Percentiles rank a stretch among this genome's conserved stretches.
phyloP scores from a whole-genome alignment of 345 rosid genomes.

The Salix purpurea region DNA sequence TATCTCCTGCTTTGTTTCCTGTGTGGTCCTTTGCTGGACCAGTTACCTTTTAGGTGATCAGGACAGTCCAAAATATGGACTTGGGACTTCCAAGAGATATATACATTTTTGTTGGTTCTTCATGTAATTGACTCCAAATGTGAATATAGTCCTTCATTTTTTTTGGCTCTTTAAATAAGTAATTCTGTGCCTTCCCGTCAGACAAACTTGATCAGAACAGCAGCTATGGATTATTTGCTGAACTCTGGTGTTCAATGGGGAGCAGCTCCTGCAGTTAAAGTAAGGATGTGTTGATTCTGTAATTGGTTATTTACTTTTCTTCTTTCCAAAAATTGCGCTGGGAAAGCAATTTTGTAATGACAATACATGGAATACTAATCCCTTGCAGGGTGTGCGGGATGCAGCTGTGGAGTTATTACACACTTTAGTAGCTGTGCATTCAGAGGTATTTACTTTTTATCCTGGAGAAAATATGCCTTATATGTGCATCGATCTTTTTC shows the following conservation, averaged over 20 bases:
- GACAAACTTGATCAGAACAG: conserved; percentile 90
- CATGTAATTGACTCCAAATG: not conserved
- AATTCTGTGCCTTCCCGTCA: conserved; percentile 23
- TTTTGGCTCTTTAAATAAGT: not conserved
- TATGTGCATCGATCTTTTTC: not conserved
- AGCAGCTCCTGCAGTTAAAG: conserved; percentile 86
- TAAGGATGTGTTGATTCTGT: conserved; percentile 29
- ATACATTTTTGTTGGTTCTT: not conserved
- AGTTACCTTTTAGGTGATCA: not conserved
- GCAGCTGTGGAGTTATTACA: conserved; percentile 93
- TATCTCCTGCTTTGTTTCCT: not conserved
- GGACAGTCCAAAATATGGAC: not conserved
- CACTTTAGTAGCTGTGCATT: conserved; percentile 87
- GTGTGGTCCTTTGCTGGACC: not conserved
- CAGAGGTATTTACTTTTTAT: conserved; percentile 53
- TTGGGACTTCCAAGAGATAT: not conserved
- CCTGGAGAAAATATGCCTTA: not conserved
- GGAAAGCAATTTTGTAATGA: not conserved
- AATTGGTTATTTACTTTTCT: not conserved
- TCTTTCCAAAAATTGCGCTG: not conserved
- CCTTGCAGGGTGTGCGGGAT: conserved; percentile 82
- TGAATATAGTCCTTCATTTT: not conserved
- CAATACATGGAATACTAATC: conserved; percentile 10
- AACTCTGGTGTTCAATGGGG: conserved; percentile 96
- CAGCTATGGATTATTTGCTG: conserved; percentile 70